These are phyloP conservation scores for Pluteus cervinus DNA, from an alignment of 768 basidiomycete genomes.

Conservation along the genomic window DNA sequence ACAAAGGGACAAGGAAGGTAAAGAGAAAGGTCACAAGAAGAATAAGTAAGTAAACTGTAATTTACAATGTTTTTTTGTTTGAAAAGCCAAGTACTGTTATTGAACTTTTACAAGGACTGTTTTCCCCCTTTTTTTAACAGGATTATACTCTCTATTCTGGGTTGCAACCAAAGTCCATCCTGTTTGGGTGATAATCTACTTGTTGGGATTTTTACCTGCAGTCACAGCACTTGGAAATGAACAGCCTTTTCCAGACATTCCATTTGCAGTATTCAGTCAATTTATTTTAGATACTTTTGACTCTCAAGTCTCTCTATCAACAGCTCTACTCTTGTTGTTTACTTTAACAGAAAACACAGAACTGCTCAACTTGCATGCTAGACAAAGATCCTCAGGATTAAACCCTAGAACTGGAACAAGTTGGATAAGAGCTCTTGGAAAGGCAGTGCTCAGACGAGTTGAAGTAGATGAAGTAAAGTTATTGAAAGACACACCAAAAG, in stretches of 20 bases:
- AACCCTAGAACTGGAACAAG: background rate
- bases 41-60: no score
- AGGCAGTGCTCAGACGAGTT: background rate
- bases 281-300: conserved; percentile 3
- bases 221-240: conserved; percentile 1
- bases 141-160: no score
- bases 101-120: no score
- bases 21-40: no score
- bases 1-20: no score
- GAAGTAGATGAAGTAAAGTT: background rate
- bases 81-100: no score
- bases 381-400: background rate
- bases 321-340: conserved; percentile 1
- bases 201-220: background rate
- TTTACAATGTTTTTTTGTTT: no score
- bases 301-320: conserved; percentile 3
- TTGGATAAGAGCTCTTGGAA: background rate
- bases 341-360: conserved; percentile 1
- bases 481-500: background rate
- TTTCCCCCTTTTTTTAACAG: no score
- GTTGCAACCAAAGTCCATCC: no score
- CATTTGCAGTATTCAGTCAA: conserved; percentile 3
- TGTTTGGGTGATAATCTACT: background rate
- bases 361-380: background rate
- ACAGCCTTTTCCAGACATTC: conserved; percentile 5